Percentiles rank a stretch among this genome's conserved stretches.
phyloP scores from a whole-genome alignment of 805 yeast genomes.

The Debaryomyces hansenii region DNA sequence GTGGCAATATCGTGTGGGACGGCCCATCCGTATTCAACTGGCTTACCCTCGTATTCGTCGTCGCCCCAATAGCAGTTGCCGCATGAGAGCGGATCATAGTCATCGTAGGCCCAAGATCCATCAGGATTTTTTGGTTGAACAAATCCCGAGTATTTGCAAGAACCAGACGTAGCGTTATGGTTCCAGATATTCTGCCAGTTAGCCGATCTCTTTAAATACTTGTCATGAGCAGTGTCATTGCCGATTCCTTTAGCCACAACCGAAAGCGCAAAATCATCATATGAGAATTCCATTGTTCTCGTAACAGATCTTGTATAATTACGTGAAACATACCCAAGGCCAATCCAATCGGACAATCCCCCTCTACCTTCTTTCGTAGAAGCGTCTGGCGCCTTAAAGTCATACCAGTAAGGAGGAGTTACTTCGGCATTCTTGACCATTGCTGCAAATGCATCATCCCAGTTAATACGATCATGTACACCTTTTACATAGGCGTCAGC shows the following conservation, averaged over 20 bases:
- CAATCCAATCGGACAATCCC: slow-evolving; percentile 33
- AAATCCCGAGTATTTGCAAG: slow-evolving; percentile 27
- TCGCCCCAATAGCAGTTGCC: slow-evolving; percentile 35
- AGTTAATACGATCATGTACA: slow-evolving; percentile 19
- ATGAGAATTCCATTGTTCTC: slow-evolving; percentile 37
- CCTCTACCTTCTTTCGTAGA: slow-evolving; percentile 34
- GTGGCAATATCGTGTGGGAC: slow-evolving; percentile 33
- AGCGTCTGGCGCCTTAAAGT: slow-evolving; percentile 26
- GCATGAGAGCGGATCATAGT: slow-evolving; percentile 31
- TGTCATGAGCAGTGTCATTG: slow-evolving; percentile 15
- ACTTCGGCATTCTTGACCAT: slow-evolving; percentile 38
- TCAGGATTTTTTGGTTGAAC: slow-evolving; percentile 30
- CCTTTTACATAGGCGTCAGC: slow-evolving; percentile 36
- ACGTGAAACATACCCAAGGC: slow-evolving; percentile 30
- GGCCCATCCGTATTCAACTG: slow-evolving; percentile 36
- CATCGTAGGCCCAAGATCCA: slow-evolving; percentile 23
- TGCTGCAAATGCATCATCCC: slow-evolving; percentile 30
- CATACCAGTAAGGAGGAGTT: slow-evolving; percentile 26
- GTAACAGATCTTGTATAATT: slow-evolving; percentile 31
- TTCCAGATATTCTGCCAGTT: slow-evolving; percentile 40
- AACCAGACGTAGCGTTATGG: slow-evolving; percentile 16
- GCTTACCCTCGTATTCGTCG: slow-evolving; percentile 32
- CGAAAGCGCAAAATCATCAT: slow-evolving; percentile 33
- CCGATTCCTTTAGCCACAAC: slow-evolving; percentile 33
- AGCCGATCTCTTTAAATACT: slow-evolving; percentile 30